Conservation (phyloP, 306 rosid genomes). For the Cicer chorassanicum region DNA sequence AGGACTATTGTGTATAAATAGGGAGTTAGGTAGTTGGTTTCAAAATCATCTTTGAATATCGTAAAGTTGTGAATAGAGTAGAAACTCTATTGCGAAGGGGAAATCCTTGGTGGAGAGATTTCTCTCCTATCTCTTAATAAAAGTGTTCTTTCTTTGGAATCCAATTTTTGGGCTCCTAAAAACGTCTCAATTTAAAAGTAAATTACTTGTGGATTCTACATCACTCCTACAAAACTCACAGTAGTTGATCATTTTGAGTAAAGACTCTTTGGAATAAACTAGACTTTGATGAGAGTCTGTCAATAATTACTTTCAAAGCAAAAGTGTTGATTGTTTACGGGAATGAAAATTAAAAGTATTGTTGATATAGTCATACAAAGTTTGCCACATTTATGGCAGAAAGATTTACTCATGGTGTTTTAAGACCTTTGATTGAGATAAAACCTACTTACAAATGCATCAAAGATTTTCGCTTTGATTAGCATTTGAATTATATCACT, state of each 20-base stretch:
- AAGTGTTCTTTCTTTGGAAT: too few relatives aligned
- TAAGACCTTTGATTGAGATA: constrained; percentile 24
- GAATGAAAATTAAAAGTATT: constrained; percentile 27
- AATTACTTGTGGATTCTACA: background rate
- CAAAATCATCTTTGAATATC: too few relatives aligned
- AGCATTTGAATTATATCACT: constrained; percentile 18
- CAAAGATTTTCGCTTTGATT: constrained; percentile 20
- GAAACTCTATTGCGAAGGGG: too few relatives aligned
- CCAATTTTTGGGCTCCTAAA: too few relatives aligned
- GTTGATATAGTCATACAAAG: constrained; percentile 18
- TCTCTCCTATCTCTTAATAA: too few relatives aligned
- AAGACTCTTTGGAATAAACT: background rate
- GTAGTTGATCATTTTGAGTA: background rate
- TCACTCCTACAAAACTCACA: background rate
- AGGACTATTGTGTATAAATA: too few relatives aligned
- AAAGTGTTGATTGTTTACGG: background rate
- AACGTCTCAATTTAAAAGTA: background rate
- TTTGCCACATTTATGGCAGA: constrained; percentile 14
- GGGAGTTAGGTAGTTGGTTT: too few relatives aligned
- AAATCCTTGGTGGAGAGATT: too few relatives aligned
- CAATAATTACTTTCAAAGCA: background rate
- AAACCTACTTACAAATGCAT: constrained; percentile 39
- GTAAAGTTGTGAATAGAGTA: too few relatives aligned
- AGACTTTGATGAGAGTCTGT: background rate
- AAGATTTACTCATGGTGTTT: constrained; percentile 23